Base-by-base conservation (phyloP, 345 rosid genomes). In the Combretum micranthum region DNA sequence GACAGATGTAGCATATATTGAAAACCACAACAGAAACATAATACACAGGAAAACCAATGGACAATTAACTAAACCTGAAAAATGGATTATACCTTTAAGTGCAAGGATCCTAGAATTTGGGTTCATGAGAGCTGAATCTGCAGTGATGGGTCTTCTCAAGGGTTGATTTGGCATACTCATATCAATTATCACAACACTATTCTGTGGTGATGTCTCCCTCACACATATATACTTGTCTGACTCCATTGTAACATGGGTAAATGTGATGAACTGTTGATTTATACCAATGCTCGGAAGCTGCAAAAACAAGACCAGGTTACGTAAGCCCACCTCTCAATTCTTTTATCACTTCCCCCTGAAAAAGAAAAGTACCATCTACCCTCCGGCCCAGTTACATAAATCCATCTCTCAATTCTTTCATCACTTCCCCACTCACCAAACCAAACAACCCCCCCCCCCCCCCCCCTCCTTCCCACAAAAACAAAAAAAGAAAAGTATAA, bases 81-180 rank as follows among this genome's bases (percentile, higher is more conserved):
- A 50, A 37, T 37, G 37, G 52, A 53, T n/a, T 53, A 43, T 47
- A 71, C 77, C 79, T 65, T 77, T 77, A 45, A 77, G 70, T 0
- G 77, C 82, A 1, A 68, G 80, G 63, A 76, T 71, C 65, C 72
- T 76, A 47, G 85, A 68, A 57, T 76, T 72, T 1, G 79, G 85
- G 62, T 86, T 84, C 97, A 84, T 84, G 18, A 82, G 77, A 17
- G 92, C 90, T 12, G 95, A 89, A 49, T 86, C 86, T 8, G 95
- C 97, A 32, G 90, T 90, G 55, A 90, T 86, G 55, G 92, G 92
- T 66, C 97, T 77, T 56, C 95, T 67, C 44, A 86, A 52, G 37
- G 95, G 97, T 72, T 90, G 95, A 70, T 67, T 82, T 42, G 97
- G 95, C 92, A 83, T 77, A 64, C 47, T 84, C 95, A 90, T 86